Conservation (phyloP, 192 early-diverging fungal species). For the Powellomyces hirtus region DNA sequence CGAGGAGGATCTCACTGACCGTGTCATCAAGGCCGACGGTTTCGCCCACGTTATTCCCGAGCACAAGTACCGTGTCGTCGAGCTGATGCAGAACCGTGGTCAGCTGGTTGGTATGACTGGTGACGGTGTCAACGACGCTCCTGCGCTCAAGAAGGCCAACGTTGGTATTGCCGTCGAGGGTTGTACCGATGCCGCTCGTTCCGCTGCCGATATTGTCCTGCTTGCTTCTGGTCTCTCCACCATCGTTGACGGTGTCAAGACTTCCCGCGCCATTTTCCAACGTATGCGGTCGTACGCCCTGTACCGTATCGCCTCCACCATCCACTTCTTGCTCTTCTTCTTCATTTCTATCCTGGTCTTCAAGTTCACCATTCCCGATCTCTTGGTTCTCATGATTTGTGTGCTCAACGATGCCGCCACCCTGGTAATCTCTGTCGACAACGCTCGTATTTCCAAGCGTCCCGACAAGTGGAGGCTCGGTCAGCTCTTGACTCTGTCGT, state of each 20-base stretch:
- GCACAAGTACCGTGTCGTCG: slow-evolving; percentile 95
- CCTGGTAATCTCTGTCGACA: slow-evolving; percentile 90
- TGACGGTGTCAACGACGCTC: slow-evolving; percentile 97
- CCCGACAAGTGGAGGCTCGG: slow-evolving; percentile 97
- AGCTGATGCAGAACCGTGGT: slow-evolving; percentile 85
- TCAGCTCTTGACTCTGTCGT: slow-evolving; percentile 80
- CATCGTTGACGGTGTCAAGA: slow-evolving; percentile 88
- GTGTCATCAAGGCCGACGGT: slow-evolving; percentile 82
- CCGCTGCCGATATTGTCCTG: slow-evolving; percentile 94
- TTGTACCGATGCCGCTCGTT: slow-evolving; percentile 93
- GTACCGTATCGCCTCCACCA: slow-evolving; percentile 91
- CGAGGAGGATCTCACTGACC: slow-evolving; percentile 80
- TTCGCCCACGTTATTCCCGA: slow-evolving; percentile 97
- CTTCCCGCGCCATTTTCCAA: slow-evolving; percentile 91
- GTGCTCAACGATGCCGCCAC: slow-evolving; percentile 84
- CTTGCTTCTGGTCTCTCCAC: slow-evolving; percentile 85
- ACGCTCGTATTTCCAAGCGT: slow-evolving; percentile 80
- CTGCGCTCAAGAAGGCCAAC: slow-evolving; percentile 95
- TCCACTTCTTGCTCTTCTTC: slow-evolving; percentile 96
- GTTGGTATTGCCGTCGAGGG: slow-evolving; percentile 96
- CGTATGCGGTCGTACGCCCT: slow-evolving; percentile 91
- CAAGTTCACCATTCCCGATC: slow-evolving; percentile 77
- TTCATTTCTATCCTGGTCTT: slow-evolving; percentile 82
- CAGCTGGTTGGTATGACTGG: slow-evolving; percentile 96
- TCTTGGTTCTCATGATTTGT: slow-evolving; percentile 82